Evolutionary conservation across 140 eudicot species (phyloP).

Genomic region (Flaveria floridana): DNA sequence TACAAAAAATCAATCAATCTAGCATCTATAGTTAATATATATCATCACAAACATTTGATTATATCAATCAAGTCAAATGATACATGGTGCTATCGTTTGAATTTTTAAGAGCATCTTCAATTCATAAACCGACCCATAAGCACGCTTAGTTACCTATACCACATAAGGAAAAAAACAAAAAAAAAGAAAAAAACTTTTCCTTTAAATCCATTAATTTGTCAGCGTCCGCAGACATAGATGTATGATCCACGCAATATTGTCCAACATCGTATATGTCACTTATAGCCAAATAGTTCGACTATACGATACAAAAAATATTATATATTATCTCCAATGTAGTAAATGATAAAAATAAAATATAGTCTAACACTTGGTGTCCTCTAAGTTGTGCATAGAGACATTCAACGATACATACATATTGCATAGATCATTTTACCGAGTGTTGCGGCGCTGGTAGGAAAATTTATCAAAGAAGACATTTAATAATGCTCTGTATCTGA

Average conservation of each 20-base stretch:
- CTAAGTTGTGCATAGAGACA: background rate
- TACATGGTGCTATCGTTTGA: background rate
- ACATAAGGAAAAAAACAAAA: too few relatives aligned
- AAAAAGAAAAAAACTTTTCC: too few relatives aligned
- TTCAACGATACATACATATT: background rate
- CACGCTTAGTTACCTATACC: too few relatives aligned
- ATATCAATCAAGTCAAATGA: background rate
- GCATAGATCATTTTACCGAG: constrained; percentile 27
- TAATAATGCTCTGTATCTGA: background rate
- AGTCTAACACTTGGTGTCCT: background rate
- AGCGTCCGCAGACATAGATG: too few relatives aligned
- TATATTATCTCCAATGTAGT: background rate
- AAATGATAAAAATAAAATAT: background rate
- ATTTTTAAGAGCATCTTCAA: background rate
- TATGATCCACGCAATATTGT: background rate
- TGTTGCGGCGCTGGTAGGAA: constrained; percentile 24
- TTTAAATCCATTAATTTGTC: too few relatives aligned
- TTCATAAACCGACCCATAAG: background rate
- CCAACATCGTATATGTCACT: background rate
- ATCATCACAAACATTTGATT: background rate
- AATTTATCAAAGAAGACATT: constrained; percentile 8
- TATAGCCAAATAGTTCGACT: background rate
- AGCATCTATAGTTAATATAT: background rate
- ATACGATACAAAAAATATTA: background rate
- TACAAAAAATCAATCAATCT: background rate